These are phyloP conservation scores for Brettanomyces anomalus DNA, from an alignment of 805 yeast genomes.

Conservation along the genomic window DNA sequence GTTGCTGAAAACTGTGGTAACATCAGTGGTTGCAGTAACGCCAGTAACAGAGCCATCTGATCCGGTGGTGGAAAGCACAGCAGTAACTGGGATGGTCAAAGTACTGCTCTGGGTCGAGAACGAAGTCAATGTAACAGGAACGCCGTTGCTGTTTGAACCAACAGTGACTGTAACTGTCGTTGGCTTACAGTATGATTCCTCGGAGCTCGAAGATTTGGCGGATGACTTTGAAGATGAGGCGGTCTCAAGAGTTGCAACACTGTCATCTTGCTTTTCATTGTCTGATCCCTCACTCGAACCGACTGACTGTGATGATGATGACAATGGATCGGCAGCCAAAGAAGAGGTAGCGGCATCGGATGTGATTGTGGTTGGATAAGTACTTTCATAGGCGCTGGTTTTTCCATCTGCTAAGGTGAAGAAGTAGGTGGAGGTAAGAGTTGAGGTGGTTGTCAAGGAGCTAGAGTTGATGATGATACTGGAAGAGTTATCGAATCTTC, in stretches of 20 bases:
- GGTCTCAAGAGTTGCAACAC: slow-evolving; percentile 4
- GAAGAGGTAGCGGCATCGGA: slow-evolving; percentile 6
- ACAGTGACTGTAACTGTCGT: slow-evolving; percentile 21
- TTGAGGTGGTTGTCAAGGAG: slow-evolving; percentile 1
- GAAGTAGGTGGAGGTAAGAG: slow-evolving; percentile 10
- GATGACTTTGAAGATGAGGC: slow-evolving; percentile 9
- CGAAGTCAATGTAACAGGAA: slow-evolving; percentile 6
- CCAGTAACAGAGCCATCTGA: slow-evolving; percentile 21
- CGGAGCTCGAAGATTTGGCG: slow-evolving; percentile 5
- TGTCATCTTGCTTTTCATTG: slow-evolving; percentile 5
- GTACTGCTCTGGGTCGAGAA: slow-evolving; percentile 12
- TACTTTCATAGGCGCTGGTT: slow-evolving; percentile 3
- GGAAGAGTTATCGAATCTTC: slow-evolving; percentile 19
- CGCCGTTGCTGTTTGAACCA: slow-evolving; percentile 5
- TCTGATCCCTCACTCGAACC: neutral
- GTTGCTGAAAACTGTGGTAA: slow-evolving; percentile 17
- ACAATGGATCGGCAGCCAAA: slow-evolving; percentile 5
- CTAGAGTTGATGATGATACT: neutral
- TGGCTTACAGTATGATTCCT: slow-evolving; percentile 1
- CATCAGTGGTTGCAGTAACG: slow-evolving; percentile 21
- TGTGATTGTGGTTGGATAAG: slow-evolving; percentile 3
- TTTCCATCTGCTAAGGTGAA: slow-evolving; percentile 5
- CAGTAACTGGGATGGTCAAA: slow-evolving; percentile 23
- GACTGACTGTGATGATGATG: slow-evolving; percentile 1
- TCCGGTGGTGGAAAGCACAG: slow-evolving; percentile 23